These are phyloP conservation scores for Boletus tomentosulus DNA, from an alignment of 768 basidiomycete genomes.

Conservation along the genomic window DNA sequence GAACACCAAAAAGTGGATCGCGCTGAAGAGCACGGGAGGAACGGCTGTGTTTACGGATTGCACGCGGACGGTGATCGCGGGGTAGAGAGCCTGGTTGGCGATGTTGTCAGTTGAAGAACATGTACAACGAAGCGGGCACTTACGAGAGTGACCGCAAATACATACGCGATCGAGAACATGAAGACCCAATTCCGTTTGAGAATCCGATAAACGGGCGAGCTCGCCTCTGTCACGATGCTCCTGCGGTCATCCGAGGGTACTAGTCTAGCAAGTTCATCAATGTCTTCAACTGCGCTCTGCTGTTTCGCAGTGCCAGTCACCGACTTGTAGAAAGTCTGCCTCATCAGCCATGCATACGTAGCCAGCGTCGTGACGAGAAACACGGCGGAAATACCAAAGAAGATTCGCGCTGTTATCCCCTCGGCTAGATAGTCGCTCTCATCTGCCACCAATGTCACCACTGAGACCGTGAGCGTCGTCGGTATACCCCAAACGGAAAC, in stretches of 20 bases:
- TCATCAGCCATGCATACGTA: constrained; percentile 52
- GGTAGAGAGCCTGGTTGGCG: constrained; percentile 65
- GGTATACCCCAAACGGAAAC: constrained; percentile 48
- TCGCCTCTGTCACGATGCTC: constrained; percentile 28
- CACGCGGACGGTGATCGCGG: constrained; percentile 77
- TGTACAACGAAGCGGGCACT: constrained; percentile 16
- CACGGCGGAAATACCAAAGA: constrained; percentile 63
- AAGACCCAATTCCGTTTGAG: constrained; percentile 60
- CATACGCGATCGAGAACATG: constrained; percentile 68
- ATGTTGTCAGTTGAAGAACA: neutral
- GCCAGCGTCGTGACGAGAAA: constrained; percentile 54
- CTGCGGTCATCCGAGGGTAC: constrained; percentile 32
- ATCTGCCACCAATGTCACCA: no score
- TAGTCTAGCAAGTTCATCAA: constrained; percentile 19
- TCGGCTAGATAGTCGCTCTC: constrained; percentile 38
- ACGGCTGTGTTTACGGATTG: constrained; percentile 38
- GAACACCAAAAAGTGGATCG: no score
- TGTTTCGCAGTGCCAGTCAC: constrained; percentile 48
- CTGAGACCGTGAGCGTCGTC: neutral
- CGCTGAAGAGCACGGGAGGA: no score
- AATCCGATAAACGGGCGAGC: constrained; percentile 44
- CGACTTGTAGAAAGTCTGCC: constrained; percentile 50
- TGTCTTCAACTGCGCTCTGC: constrained; percentile 19
- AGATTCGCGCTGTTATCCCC: constrained; percentile 60
- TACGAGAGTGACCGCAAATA: constrained; percentile 58